Evolutionary conservation across 2,329 filamentous ascomycete species (phyloP).

Genomic region (Fusarium falciforme): DNA sequence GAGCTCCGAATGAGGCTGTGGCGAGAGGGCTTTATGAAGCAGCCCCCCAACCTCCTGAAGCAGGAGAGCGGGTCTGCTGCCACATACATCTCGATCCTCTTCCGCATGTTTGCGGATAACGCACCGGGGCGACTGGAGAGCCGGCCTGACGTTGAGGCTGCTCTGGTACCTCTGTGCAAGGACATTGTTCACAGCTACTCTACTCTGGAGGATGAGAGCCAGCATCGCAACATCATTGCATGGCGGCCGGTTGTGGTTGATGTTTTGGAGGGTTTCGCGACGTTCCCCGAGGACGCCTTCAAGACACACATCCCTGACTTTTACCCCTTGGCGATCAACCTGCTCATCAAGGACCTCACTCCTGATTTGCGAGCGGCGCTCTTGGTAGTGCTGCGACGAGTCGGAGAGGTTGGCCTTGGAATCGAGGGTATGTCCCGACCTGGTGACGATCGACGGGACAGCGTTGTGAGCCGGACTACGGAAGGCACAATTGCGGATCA

Average conservation of each 20-base stretch:
- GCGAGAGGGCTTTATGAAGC: conserved; percentile 99
- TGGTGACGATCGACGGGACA: conserved; percentile 53
- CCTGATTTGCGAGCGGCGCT: conserved; percentile 82
- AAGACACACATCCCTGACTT: conserved; percentile 83
- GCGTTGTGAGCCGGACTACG: conserved; percentile 51
- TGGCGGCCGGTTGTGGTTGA: conserved; percentile 98
- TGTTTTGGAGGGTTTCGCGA: conserved; percentile 91
- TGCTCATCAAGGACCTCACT: conserved; percentile 85
- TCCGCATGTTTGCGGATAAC: conserved; percentile 96
- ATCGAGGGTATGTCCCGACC: conserved; percentile 61
- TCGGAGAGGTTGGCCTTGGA: conserved; percentile 81
- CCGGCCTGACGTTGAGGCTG: conserved; percentile 86
- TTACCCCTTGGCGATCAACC: conserved; percentile 85
- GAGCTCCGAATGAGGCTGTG: conserved; percentile 94
- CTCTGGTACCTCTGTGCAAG: conserved; percentile 92
- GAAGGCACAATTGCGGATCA: conserved; percentile 44
- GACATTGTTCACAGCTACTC: conserved; percentile 93
- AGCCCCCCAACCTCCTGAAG: conserved; percentile 96
- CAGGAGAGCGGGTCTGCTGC: conserved; percentile 93
- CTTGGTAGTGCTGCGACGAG: conserved; percentile 79
- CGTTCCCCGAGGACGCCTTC: conserved; percentile 85
- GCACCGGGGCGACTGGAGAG: conserved; percentile 83
- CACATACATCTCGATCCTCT: conserved; percentile 94
- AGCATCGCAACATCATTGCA: conserved; percentile 95
- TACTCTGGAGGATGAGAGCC: conserved; percentile 90